A percentile compares a stretch with the other conserved stretches of the same genome.
phyloP scores from a whole-genome alignment of 140 eudicot species.

The Senecio squalidus region DNA sequence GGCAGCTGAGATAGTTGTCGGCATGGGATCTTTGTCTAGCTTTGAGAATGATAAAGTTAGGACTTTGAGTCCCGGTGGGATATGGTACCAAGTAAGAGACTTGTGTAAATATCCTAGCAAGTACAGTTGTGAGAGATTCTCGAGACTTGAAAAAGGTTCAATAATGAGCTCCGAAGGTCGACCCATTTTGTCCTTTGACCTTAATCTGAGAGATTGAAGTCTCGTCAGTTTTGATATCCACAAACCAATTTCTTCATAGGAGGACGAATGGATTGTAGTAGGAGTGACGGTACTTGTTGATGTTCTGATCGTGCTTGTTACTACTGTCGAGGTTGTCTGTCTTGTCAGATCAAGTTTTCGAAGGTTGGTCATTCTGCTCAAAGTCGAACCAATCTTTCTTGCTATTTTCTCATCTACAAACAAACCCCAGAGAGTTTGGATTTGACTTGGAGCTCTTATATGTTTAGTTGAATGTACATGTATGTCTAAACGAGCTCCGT shows the following conservation, averaged over 20 bases:
- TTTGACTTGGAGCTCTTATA: slow-evolving; percentile 27
- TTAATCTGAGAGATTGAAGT: slow-evolving; percentile 36
- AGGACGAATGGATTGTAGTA: slow-evolving; percentile 18
- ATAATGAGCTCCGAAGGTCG: slow-evolving; percentile 33
- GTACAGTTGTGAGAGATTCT: slow-evolving; percentile 35
- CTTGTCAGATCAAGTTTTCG: slow-evolving; percentile 47
- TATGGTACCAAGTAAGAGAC: slow-evolving; percentile 16
- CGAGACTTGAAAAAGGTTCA: slow-evolving; percentile 31
- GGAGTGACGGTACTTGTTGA: slow-evolving; percentile 13
- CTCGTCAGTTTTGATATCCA: slow-evolving; percentile 9
- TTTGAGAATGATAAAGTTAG: slow-evolving; percentile 53
- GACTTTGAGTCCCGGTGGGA: slow-evolving; percentile 48
- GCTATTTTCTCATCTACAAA: slow-evolving; percentile 35
- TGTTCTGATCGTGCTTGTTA: slow-evolving; percentile 10
- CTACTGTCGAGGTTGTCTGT: slow-evolving; percentile 14
- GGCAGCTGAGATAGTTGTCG: slow-evolving; percentile 39
- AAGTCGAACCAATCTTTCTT: slow-evolving; percentile 26
- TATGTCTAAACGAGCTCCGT: slow-evolving; percentile 29
- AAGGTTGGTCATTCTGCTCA: slow-evolving; percentile 33
- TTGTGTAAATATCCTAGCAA: slow-evolving; percentile 37
- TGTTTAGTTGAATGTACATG: slow-evolving; percentile 12
- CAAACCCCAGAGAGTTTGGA: slow-evolving; percentile 49
- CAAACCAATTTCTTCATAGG: slow-evolving; percentile 29
- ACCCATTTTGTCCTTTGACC: slow-evolving; percentile 43
- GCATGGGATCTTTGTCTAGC: slow-evolving; percentile 54